Percentiles rank a stretch among this genome's conserved stretches.
Evolutionary conservation across 192 early-diverging fungal genomes (phyloP).

Genomic region (Lunasporangiospora selenospora): DNA sequence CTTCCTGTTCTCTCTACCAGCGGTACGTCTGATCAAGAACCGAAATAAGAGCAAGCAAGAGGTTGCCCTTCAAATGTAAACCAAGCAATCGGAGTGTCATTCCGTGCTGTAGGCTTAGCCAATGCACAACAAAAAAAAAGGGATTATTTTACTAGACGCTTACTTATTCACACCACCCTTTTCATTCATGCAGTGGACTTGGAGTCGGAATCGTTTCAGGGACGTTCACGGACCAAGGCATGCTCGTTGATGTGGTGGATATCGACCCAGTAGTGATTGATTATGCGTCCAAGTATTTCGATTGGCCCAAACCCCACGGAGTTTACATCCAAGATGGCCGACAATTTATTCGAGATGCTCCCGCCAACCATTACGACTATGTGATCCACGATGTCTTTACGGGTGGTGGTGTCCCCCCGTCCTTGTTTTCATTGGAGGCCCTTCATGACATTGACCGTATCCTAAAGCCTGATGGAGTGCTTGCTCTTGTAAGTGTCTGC

Average conservation of each 20-base stretch:
- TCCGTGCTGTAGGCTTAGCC: slow-evolving; percentile 10
- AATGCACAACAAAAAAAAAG: too few relatives aligned
- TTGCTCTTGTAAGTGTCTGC: slow-evolving; percentile 72
- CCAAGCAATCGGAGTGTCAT: neutral
- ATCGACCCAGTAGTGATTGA: slow-evolving; percentile 79
- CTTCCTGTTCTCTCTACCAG: neutral
- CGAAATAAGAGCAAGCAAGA: slow-evolving; percentile 23
- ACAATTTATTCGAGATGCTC: slow-evolving; percentile 67
- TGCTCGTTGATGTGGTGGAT: slow-evolving; percentile 83
- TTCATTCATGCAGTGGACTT: slow-evolving; percentile 77
- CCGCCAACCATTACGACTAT: slow-evolving; percentile 72
- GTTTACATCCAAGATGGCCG: slow-evolving; percentile 81
- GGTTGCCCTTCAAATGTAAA: slow-evolving; percentile 38
- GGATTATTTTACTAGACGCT: too few relatives aligned
- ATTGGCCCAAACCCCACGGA: slow-evolving; percentile 54
- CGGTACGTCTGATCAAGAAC: slow-evolving; percentile 45
- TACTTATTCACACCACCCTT: too few relatives aligned
- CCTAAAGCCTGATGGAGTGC: slow-evolving; percentile 75
- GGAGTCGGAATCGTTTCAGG: slow-evolving; percentile 82
- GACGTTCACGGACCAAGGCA: slow-evolving; percentile 63
- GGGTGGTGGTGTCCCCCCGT: slow-evolving; percentile 77
- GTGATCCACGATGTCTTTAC: slow-evolving; percentile 96
- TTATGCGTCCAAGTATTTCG: slow-evolving; percentile 75
- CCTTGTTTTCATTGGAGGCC: slow-evolving; percentile 79
- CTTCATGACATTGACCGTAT: slow-evolving; percentile 67